These are phyloP conservation scores for Neurospora sp. DNA, from an alignment of 2,329 filamentous ascomycete genomes.

Conservation along the genomic window DNA sequence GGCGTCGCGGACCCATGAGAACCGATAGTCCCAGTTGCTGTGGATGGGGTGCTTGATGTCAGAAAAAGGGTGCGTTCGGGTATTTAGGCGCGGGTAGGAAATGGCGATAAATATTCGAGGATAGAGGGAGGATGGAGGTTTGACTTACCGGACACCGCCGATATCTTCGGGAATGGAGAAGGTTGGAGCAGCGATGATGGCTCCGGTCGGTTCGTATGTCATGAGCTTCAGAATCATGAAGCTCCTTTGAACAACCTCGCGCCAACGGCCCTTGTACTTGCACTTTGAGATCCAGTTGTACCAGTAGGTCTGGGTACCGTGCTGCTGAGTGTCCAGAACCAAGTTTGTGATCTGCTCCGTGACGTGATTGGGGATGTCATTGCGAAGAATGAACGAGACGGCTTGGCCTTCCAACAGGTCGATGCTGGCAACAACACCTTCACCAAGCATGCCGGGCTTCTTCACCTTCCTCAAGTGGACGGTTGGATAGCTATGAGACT, in stretches of 20 bases:
- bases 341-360: constrained; percentile 47
- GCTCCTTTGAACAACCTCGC: constrained; percentile 61
- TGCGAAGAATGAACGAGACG: constrained; percentile 59
- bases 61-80: background rate
- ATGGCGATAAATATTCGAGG: background rate
- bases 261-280: constrained; percentile 62
- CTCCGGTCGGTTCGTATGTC: constrained; percentile 69
- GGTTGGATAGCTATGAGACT: constrained; percentile 38
- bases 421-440: constrained; percentile 53
- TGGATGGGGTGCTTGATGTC: background rate
- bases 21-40: constrained; percentile 65
- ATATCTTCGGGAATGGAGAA: constrained; percentile 70
- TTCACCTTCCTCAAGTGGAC: constrained; percentile 47
- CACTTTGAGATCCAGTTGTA: constrained; percentile 62
- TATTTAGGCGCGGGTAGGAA: background rate
- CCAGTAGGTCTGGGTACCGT: constrained; percentile 64
- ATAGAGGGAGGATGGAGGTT: background rate
- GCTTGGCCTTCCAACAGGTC: constrained; percentile 55
- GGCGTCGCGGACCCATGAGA: constrained; percentile 67
- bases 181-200: constrained; percentile 66
- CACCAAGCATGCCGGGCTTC: constrained; percentile 43
- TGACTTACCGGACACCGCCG: constrained; percentile 43
- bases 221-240: constrained; percentile 67
- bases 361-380: constrained; percentile 48
- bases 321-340: constrained; percentile 52